Conservation (phyloP, 257 asterid species). For the Craterostigma plantagineum region DNA sequence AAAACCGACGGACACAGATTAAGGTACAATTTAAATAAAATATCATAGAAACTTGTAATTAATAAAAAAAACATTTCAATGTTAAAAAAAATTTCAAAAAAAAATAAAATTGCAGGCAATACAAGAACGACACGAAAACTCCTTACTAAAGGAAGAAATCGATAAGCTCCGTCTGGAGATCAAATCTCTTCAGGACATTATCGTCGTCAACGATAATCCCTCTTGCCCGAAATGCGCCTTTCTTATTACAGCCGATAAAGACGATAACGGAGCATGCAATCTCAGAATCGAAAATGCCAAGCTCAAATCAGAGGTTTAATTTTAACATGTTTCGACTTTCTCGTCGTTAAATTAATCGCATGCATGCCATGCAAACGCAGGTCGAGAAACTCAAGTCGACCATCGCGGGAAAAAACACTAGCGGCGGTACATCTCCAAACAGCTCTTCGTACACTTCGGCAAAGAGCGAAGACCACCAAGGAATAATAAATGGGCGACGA, state of each 20-base stretch:
- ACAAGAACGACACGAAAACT: slow-evolving; percentile 85
- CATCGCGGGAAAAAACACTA: slow-evolving; percentile 18
- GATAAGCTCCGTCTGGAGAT: slow-evolving; percentile 62
- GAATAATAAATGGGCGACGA: too few relatives aligned
- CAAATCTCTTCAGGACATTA: slow-evolving; percentile 32
- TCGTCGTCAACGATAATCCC: slow-evolving; percentile 15
- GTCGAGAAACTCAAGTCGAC: slow-evolving; percentile 20
- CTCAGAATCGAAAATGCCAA: slow-evolving; percentile 52
- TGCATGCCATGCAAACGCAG: background rate
- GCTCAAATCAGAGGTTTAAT: slow-evolving; percentile 92
- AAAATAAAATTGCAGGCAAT: slow-evolving; percentile 85
- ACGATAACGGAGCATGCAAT: too few relatives aligned
- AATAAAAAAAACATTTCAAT: background rate
- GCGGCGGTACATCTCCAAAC: slow-evolving; percentile 32
- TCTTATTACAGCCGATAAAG: too few relatives aligned
- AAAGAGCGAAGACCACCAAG: slow-evolving; percentile 2
- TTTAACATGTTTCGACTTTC: too few relatives aligned
- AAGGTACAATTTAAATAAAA: slow-evolving; percentile 34
- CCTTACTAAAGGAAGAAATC: slow-evolving; percentile 49
- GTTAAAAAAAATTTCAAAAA: too few relatives aligned
- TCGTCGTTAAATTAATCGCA: too few relatives aligned
- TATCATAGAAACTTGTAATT: background rate
- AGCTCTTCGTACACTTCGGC: slow-evolving; percentile 33
- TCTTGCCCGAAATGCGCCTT: slow-evolving; percentile 62
- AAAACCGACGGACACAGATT: slow-evolving; percentile 82